phyloP scores from a whole-genome alignment of 805 yeast species.

The Yarrowia divulgata region DNA sequence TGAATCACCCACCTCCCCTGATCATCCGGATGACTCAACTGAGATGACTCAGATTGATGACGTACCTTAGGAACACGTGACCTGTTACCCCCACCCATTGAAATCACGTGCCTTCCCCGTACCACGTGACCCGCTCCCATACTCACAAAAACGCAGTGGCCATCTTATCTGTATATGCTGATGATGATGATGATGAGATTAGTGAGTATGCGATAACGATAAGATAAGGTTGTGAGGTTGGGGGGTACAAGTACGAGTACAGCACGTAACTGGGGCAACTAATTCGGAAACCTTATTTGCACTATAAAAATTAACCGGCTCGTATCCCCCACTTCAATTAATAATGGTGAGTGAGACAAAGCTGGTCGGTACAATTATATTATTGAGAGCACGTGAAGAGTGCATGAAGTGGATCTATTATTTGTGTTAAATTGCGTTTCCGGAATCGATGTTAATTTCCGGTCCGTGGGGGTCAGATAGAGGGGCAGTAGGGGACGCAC shows the following conservation, averaged over 20 bases:
- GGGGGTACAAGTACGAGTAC: too few relatives aligned
- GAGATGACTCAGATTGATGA: background rate
- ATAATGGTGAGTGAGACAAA: background rate
- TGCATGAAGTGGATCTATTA: background rate
- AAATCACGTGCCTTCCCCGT: background rate
- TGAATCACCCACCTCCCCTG: too few relatives aligned
- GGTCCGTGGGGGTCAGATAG: background rate
- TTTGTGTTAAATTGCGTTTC: background rate
- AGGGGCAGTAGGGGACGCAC: too few relatives aligned
- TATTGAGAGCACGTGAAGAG: background rate
- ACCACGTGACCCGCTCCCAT: background rate
- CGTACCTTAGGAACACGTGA: too few relatives aligned
- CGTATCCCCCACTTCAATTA: background rate
- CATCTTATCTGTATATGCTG: background rate
- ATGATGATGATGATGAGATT: too few relatives aligned
- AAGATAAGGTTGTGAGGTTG: constrained; percentile 7
- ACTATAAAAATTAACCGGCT: constrained; percentile 1
- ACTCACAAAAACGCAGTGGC: constrained; percentile 33
- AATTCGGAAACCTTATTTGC: background rate
- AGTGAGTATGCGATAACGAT: constrained; percentile 7
- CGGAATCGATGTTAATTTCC: constrained; percentile 1
- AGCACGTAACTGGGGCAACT: constrained; percentile 6
- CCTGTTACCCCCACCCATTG: background rate
- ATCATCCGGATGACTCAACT: background rate
- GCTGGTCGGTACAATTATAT: background rate